phyloP scores from a whole-genome alignment of 805 yeast species.

The Citeromyces nyonsensis region DNA sequence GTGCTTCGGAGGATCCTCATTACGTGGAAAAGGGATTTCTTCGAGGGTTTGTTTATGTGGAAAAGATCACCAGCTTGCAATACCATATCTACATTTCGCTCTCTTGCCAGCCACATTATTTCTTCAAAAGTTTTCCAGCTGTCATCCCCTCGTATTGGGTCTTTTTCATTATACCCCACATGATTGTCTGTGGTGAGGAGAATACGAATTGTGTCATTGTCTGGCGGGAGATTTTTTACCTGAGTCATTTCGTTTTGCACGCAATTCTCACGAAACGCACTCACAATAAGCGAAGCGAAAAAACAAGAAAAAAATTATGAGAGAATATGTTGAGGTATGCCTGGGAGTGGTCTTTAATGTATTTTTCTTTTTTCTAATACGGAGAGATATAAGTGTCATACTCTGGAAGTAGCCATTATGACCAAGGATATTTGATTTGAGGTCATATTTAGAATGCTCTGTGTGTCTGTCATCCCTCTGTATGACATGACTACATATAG shows the following conservation, averaged over 20 bases:
- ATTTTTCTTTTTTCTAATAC: too few relatives aligned
- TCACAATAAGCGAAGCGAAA: too few relatives aligned
- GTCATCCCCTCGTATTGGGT: constrained; percentile 83
- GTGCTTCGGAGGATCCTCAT: constrained; percentile 50
- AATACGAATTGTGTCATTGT: constrained; percentile 57
- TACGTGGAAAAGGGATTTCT: constrained; percentile 75
- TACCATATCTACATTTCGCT: constrained; percentile 71
- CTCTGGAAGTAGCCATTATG: too few relatives aligned
- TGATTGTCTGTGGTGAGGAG: constrained; percentile 91
- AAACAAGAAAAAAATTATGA: too few relatives aligned
- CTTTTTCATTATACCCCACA: constrained; percentile 84
- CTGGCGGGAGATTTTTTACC: constrained; percentile 24
- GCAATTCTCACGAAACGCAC: too few relatives aligned
- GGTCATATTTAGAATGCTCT: too few relatives aligned
- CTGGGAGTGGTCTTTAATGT: too few relatives aligned
- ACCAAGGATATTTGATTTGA: too few relatives aligned
- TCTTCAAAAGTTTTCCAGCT: constrained; percentile 82
- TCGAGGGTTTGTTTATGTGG: constrained; percentile 79
- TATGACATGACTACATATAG: too few relatives aligned
- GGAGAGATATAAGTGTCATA: too few relatives aligned
- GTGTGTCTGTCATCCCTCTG: too few relatives aligned
- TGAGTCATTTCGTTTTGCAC: constrained; percentile 16
- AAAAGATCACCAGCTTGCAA: constrained; percentile 89
- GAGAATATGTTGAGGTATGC: too few relatives aligned
- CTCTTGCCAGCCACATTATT: constrained; percentile 54